Conservation (phyloP, 2,329 filamentous ascomycete species). For the Catunica adiposa region DNA sequence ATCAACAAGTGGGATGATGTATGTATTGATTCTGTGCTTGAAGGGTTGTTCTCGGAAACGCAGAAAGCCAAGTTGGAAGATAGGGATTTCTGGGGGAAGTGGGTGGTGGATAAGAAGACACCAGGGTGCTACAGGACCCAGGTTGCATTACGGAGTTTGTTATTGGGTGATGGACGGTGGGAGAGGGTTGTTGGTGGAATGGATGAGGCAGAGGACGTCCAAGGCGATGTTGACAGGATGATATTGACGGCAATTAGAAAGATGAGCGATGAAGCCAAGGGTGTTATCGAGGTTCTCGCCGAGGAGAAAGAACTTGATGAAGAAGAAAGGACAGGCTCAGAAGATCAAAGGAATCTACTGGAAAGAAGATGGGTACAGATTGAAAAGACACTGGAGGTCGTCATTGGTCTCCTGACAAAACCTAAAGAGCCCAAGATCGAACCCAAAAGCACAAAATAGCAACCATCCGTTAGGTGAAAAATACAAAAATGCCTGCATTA, state of each 20-base stretch:
- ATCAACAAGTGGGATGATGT: slow-evolving; percentile 36
- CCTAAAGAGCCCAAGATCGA: too few species aligned
- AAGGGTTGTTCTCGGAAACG: slow-evolving; percentile 22
- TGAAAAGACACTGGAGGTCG: too few species aligned
- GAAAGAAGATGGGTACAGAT: too few species aligned
- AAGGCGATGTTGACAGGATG: slow-evolving; percentile 22
- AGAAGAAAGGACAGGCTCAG: slow-evolving; percentile 18
- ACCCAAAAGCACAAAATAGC: too few species aligned
- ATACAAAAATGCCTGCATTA: too few species aligned
- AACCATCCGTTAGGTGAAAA: too few species aligned
- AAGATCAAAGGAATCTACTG: too few species aligned
- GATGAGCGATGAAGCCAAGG: slow-evolving; percentile 19
- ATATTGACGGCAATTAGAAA: slow-evolving; percentile 25
- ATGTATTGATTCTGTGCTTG: slow-evolving; percentile 30
- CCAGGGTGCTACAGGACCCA: slow-evolving; percentile 38
- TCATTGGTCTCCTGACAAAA: too few species aligned
- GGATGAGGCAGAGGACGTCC: slow-evolving; percentile 29
- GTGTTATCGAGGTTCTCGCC: slow-evolving; percentile 20
- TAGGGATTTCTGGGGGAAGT: slow-evolving; percentile 32
- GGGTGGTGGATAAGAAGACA: slow-evolving; percentile 32
- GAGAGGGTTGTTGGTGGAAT: slow-evolving; percentile 28
- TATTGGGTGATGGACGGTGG: slow-evolving; percentile 26
- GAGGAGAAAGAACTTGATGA: slow-evolving; percentile 20
- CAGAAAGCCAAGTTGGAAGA: slow-evolving; percentile 28
- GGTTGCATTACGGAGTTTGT: slow-evolving; percentile 30